Conservation (phyloP, 2,329 filamentous ascomycete genomes). For the Fusarium proliferatum region DNA sequence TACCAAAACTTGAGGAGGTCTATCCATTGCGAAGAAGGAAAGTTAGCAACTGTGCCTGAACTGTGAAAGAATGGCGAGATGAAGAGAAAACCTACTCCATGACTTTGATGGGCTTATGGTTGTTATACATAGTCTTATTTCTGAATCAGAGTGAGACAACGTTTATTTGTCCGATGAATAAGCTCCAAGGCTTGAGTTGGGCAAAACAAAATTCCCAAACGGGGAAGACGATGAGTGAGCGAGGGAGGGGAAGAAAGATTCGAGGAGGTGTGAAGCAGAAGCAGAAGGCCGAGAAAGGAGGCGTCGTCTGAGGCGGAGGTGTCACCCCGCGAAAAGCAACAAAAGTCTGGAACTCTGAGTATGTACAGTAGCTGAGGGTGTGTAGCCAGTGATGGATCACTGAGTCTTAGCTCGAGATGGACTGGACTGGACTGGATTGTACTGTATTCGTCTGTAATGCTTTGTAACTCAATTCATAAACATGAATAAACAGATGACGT, state of each 20-base stretch:
- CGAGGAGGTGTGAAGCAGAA: slow-evolving; percentile 8
- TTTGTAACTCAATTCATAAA: slow-evolving; percentile 19
- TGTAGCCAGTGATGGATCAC: background rate
- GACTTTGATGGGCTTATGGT: slow-evolving; percentile 53
- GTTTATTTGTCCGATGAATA: too few species aligned
- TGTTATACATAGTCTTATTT: slow-evolving; percentile 47
- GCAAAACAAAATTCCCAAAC: too few species aligned
- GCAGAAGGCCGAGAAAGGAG: slow-evolving; percentile 20
- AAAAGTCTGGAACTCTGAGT: slow-evolving; percentile 28
- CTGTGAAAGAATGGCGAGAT: slow-evolving; percentile 12
- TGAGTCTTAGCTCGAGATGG: slow-evolving; percentile 6
- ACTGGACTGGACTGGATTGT: background rate
- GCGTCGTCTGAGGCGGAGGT: slow-evolving; percentile 16
- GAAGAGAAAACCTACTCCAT: slow-evolving; percentile 50
- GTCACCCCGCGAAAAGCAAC: slow-evolving; percentile 36
- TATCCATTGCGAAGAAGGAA: slow-evolving; percentile 43
- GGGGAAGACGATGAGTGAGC: slow-evolving; percentile 32
- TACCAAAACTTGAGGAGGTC: slow-evolving; percentile 51
- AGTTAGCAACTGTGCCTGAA: slow-evolving; percentile 19
- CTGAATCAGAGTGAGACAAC: too few species aligned
- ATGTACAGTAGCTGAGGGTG: background rate
- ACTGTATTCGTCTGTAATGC: slow-evolving; percentile 5
- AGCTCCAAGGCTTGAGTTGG: too few species aligned
- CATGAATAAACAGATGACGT: slow-evolving; percentile 18
- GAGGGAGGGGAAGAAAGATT: background rate